Evolutionary conservation across 148 eudicot species (phyloP), one percentile per base, ranked within the genome.

Genomic region (Hydrangea macrophylla): DNA sequence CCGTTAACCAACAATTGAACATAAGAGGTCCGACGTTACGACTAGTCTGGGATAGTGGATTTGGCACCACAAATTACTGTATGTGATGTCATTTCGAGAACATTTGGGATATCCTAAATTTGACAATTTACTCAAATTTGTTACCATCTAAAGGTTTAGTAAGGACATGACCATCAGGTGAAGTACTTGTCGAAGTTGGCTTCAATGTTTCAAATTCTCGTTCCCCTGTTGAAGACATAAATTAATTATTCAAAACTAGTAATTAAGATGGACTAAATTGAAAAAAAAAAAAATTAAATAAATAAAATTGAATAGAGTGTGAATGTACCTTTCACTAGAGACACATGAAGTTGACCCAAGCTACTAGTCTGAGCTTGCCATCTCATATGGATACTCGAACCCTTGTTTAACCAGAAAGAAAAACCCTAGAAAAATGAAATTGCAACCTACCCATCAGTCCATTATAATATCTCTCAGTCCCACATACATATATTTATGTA

Each of bases 321-420:
- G 7, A 50, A 39, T 17, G 40, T 18, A 82, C 86, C 86, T 82
- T 79, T 79, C 32, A 74, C 42, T 1, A 82, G 30, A 28, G 70
- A 78, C 22, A 82, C 75, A 51, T 79, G 64, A 59, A 82, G 64
- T 66, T 73, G 71, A 36, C 36, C 58, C 58, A 82, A 71, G 59
- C 35, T 55, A 50, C 72, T 75, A 24, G 33, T 50, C 57, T 73
- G 73, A 65, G 85, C 85, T 60, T 79, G 80, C 80, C 83, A 82
- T 70, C 64, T 73, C 50, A 82, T 27, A 13, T 58, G 59, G 33
- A 82, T 70, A 12, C 25, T 58, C 4, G 83, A 82, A 37, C 86
- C 86, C 70, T 70, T 58, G 62, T 79, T 82, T 62, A 82, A 58
- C 86, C 86, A 82, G 60, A 82, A 54, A 13, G 78, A 73, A 45